phyloP scores from a whole-genome alignment of 2,329 filamentous ascomycete genomes.

The Talaromyces sp. region DNA sequence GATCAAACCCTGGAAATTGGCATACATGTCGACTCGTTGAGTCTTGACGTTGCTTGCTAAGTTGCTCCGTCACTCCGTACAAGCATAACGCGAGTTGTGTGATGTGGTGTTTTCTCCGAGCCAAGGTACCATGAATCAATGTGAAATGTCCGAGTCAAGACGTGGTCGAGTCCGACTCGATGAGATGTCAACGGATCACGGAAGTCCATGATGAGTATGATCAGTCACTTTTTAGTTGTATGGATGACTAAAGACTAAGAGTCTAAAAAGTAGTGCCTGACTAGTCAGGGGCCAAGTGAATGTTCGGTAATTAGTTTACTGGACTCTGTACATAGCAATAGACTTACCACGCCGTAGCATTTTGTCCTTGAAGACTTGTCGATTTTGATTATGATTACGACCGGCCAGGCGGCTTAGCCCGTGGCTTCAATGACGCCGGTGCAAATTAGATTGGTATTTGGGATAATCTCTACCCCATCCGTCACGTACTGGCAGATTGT shows the following conservation, averaged over 20 bases:
- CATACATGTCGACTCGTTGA: not conserved
- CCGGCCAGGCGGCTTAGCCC: not conserved
- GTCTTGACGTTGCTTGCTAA: not conserved
- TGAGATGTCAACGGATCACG: not conserved
- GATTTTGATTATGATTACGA: not conserved
- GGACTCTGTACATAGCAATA: not conserved
- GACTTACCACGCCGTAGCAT: not conserved
- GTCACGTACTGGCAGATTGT: not conserved
- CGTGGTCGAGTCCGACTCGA: not conserved
- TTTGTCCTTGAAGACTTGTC: not conserved
- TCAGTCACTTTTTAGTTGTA: not conserved
- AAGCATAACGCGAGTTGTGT: not conserved
- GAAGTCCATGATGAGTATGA: not conserved
- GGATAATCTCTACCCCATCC: slow-evolving; percentile 6
- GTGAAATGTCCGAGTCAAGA: not conserved
- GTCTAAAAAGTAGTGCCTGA: not conserved
- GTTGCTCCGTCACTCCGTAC: not conserved
- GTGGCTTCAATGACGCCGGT: not conserved
- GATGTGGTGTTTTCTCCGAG: not conserved
- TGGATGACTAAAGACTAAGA: not conserved
- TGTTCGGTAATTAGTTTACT: not conserved
- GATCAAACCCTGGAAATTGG: not conserved
- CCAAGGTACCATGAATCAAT: not conserved
- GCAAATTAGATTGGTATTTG: slow-evolving; percentile 1
- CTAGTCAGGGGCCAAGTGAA: not conserved